These are phyloP conservation scores for Ceratocystiopsis brevicomis DNA, from an alignment of 2,329 filamentous ascomycete species.

Conservation along the genomic window DNA sequence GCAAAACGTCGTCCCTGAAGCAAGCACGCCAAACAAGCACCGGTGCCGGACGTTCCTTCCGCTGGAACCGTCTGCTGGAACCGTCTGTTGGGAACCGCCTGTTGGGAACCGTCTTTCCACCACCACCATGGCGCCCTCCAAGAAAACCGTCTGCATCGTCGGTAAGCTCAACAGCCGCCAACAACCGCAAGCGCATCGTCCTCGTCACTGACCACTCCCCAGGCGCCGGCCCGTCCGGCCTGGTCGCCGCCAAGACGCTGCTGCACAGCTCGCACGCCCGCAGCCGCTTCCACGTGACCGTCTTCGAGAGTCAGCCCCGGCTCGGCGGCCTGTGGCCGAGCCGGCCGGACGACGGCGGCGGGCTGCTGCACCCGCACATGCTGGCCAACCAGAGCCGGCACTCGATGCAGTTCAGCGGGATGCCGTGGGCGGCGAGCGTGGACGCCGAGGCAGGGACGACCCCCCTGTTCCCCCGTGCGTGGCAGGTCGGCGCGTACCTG, in stretches of 20 bases:
- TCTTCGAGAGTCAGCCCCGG: constrained; percentile 47
- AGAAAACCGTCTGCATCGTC: constrained; percentile 32
- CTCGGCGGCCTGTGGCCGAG: constrained; percentile 67
- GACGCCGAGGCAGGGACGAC: neutral
- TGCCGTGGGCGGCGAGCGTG: constrained; percentile 42
- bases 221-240: constrained; percentile 52
- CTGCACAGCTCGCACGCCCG: constrained; percentile 34
- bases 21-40: too few relatives aligned
- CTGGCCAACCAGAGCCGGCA: constrained; percentile 59
- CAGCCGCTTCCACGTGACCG: constrained; percentile 42
- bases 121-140: neutral
- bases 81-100: too few relatives aligned
- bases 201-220: neutral
- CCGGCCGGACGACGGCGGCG: constrained; percentile 25
- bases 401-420: constrained; percentile 53
- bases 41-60: too few relatives aligned
- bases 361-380: constrained; percentile 47
- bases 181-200: neutral
- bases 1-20: too few relatives aligned
- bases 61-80: too few relatives aligned
- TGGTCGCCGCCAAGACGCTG: constrained; percentile 55
- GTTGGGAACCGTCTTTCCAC: too few relatives aligned
- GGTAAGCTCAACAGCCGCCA: constrained; percentile 15
- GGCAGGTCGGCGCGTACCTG: constrained; percentile 58
- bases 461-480: constrained; percentile 55